A percentile compares a stretch with the other conserved stretches of the same genome.
phyloP scores from a whole-genome alignment of 2,329 filamentous ascomycete genomes.

The Lizonia empirigonia region DNA sequence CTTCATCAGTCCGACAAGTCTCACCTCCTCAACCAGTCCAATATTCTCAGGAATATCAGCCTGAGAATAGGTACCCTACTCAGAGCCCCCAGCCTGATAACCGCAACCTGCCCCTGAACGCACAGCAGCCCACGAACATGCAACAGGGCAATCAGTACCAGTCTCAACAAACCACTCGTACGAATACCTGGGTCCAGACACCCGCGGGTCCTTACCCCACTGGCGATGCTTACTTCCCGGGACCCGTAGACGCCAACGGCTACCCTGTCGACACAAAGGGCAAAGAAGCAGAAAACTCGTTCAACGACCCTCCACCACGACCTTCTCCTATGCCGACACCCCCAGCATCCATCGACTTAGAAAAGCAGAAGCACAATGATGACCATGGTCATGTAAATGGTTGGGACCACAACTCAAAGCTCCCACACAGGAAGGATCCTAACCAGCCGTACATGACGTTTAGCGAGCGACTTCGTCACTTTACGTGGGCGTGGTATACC shows the following conservation, averaged over 20 bases:
- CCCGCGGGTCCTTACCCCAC: constrained; percentile 28
- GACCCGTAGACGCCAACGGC: constrained; percentile 31
- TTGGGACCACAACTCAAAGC: constrained; percentile 35
- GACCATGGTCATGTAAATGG: constrained; percentile 23
- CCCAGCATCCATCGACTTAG: constrained; percentile 32
- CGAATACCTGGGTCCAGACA: constrained; percentile 40
- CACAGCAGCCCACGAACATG: constrained; percentile 13
- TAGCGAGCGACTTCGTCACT: constrained; percentile 43
- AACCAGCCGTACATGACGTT: constrained; percentile 41
- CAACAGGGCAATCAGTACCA: constrained; percentile 19
- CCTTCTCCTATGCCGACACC: constrained; percentile 23
- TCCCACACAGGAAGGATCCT: constrained; percentile 40
- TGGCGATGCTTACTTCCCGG: constrained; percentile 29
- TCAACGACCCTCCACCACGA: constrained; percentile 20
- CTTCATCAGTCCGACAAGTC: constrained; percentile 20
- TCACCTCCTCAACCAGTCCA: constrained; percentile 23
- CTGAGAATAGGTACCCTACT: constrained; percentile 3
- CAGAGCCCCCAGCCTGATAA: constrained; percentile 16
- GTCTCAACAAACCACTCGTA: constrained; percentile 34
- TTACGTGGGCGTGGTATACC: constrained; percentile 57
- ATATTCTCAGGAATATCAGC: constrained; percentile 18
- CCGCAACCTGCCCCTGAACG: constrained; percentile 14
- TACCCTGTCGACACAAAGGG: constrained; percentile 36
- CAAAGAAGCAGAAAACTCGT: constrained; percentile 27
- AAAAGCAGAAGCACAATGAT: constrained; percentile 36